A percentile compares a stretch with the other conserved stretches of the same genome.
phyloP scores from a whole-genome alignment of 768 basidiomycete species.

The Butyriboletus loyo region DNA sequence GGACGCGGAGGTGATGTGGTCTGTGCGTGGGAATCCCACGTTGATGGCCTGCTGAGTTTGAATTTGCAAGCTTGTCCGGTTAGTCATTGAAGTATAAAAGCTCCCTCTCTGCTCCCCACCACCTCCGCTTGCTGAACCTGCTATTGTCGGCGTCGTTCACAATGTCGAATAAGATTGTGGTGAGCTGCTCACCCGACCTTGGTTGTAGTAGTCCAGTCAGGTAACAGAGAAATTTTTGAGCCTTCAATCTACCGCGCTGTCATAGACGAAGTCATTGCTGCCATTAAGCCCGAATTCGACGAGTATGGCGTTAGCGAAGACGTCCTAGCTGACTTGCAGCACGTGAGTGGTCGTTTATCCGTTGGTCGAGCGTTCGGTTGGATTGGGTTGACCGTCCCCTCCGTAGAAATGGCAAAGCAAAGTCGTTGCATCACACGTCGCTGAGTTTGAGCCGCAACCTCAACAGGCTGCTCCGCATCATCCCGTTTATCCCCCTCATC shows the following conservation, averaged over 20 bases:
- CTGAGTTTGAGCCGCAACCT: conserved; percentile 76
- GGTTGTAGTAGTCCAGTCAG: conserved; percentile 52
- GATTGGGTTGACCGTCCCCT: conserved; percentile 5
- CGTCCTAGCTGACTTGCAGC: conserved; percentile 83
- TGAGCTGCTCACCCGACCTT: conserved; percentile 74
- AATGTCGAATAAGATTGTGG: conserved; percentile 99
- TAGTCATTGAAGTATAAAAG: conserved; percentile 42
- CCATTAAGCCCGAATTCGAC: conserved; percentile 92
- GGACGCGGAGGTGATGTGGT: conserved; percentile 20
- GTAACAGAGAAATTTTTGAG: conserved; percentile 64
- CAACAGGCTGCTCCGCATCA: conserved; percentile 47
- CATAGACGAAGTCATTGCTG: conserved; percentile 92
- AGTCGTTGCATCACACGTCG: conserved; percentile 90
- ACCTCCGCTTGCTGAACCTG: conserved; percentile 29
- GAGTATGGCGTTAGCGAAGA: conserved; percentile 94
- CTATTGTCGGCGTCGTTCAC: conserved; percentile 30
- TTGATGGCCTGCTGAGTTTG: conserved; percentile 39
- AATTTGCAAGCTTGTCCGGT: conserved; percentile 39
- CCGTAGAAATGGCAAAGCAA: conserved; percentile 94
- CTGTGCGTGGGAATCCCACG: conserved; percentile 45
- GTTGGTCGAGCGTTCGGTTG: conserved; percentile 5
- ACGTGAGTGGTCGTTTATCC: conserved; percentile 52
- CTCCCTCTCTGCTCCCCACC: conserved; percentile 31
- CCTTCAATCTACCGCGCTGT: conserved; percentile 87
- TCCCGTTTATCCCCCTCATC: conserved; percentile 56